Evolutionary conservation across 140 eudicot species (phyloP), one percentile per base, ranked within the genome.

Genomic region (Anethum foeniculum): DNA sequence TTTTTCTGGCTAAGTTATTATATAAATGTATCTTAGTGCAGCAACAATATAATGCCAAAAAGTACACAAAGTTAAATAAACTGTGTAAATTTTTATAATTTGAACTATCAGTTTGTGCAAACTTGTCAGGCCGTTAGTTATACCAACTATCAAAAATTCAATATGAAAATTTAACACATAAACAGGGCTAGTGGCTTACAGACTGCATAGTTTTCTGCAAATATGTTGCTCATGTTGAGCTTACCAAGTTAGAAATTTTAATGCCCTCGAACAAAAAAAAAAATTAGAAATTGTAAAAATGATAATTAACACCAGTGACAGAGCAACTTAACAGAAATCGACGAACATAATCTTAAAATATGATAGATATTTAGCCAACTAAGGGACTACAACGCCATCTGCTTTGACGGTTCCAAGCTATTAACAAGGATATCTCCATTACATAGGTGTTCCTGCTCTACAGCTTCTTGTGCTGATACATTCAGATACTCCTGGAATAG

Each of bases 191-290:
- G 48, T 48, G 47, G 84, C 98, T 89, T 88, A 92, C 97, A 90
- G 25, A 92, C 84, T 77, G 92, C 98, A 82, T 94, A 95, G 83
- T 92, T 87, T 79, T 92, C 98, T 85, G 88, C 95, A 85, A 89
- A 90, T 75, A 89, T 94, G 86, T 89, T 92, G 71, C 95, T 91
- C 98, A 92, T 94, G 82, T 92, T 94, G 83, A 94, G 96, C 85
- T 90, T 97, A 87, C 90, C 97, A 23, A 90, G 6, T 39, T 39
- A 39, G 43, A 39, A 39, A 41, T 7, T 41, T 3, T 41, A 41
- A 41, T 41, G 44, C 44, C 44, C 6, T 41, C 44, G 5, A 41
- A 41, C 6, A 41, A 41, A 41, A 41, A 41, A 41, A 41, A 41
- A 41, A 2, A 2, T 41, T 41, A 41, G 44, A 41, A 41, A 41